These are phyloP conservation scores for Scedosporium boydii DNA, from an alignment of 2,329 filamentous ascomycete genomes.

Conservation along the genomic window DNA sequence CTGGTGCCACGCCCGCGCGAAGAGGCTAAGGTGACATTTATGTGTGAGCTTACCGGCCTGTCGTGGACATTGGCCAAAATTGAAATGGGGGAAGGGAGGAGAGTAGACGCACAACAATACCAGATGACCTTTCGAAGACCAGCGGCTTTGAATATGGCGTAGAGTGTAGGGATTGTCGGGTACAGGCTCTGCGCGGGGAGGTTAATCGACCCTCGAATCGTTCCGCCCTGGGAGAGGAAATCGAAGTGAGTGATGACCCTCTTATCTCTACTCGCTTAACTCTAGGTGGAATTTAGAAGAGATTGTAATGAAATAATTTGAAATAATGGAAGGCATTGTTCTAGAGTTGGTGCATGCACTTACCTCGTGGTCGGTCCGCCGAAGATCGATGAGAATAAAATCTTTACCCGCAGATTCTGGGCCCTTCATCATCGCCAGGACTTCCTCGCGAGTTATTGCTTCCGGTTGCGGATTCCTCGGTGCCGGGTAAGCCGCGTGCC, in stretches of 20 bases:
- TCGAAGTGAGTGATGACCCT: background rate
- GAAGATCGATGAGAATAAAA: constrained; percentile 35
- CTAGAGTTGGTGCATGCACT: background rate
- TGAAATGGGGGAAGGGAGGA: too few species aligned
- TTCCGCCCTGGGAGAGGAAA: constrained; percentile 36
- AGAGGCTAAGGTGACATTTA: too few species aligned
- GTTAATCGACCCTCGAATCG: constrained; percentile 43
- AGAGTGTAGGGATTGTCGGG: constrained; percentile 30
- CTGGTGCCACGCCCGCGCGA: constrained; percentile 43
- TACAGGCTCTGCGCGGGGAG: constrained; percentile 38
- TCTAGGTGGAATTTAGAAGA: background rate
- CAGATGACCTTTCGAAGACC: constrained; percentile 31
- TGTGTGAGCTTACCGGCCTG: too few species aligned
- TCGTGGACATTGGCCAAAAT: too few species aligned
- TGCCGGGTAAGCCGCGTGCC: constrained; percentile 29
- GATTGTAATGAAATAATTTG: too few species aligned
- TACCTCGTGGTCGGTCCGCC: constrained; percentile 35
- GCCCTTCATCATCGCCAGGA: constrained; percentile 24
- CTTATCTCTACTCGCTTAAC: background rate
- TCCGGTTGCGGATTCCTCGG: constrained; percentile 18
- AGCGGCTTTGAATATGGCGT: constrained; percentile 30
- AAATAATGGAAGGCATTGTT: background rate
- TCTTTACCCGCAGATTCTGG: constrained; percentile 14
- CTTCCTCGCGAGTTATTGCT: constrained; percentile 20
- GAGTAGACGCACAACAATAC: constrained; percentile 32